A percentile compares a stretch with the other conserved stretches of the same genome.
Conservation (phyloP, 306 rosid genomes). For the Comarum palustre region DNA sequence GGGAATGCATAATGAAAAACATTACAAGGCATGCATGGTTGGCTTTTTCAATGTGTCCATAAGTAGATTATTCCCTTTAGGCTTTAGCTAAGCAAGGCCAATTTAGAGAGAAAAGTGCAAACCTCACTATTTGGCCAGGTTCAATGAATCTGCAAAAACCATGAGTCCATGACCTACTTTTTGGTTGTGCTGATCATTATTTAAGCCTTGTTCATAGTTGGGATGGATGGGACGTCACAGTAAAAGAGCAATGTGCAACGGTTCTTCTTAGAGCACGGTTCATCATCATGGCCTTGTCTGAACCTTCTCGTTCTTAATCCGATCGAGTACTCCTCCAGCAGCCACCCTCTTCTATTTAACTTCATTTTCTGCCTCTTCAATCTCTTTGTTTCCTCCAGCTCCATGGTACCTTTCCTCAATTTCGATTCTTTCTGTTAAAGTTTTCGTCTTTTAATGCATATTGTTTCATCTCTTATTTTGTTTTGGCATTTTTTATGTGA, state of each 20-base stretch:
- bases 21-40: constrained; percentile 14
- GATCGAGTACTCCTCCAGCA: constrained; percentile 5
- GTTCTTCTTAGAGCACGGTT: background rate
- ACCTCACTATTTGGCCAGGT: constrained; percentile 32
- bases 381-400: constrained; percentile 8
- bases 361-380: constrained; percentile 2
- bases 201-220: constrained; percentile 22
- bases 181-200: constrained; percentile 1
- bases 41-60: constrained; percentile 13
- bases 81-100: background rate
- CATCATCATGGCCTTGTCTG: constrained; percentile 13
- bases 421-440: background rate
- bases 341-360: background rate
- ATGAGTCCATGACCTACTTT: constrained; percentile 2
- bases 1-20: background rate
- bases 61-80: background rate
- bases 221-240: constrained; percentile 9
- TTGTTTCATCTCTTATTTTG: background rate
- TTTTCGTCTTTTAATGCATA: background rate
- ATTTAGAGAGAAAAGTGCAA: background rate
- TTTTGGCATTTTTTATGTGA: too few relatives aligned
- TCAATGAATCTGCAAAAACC: constrained; percentile 44
- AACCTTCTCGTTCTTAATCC: background rate
- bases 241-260: background rate
- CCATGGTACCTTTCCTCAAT: constrained; percentile 6